Evolutionary conservation across 1,139 yeast genomes (phyloP), one percentile per base, ranked within the genome.

Genomic region (Pichia sp.): DNA sequence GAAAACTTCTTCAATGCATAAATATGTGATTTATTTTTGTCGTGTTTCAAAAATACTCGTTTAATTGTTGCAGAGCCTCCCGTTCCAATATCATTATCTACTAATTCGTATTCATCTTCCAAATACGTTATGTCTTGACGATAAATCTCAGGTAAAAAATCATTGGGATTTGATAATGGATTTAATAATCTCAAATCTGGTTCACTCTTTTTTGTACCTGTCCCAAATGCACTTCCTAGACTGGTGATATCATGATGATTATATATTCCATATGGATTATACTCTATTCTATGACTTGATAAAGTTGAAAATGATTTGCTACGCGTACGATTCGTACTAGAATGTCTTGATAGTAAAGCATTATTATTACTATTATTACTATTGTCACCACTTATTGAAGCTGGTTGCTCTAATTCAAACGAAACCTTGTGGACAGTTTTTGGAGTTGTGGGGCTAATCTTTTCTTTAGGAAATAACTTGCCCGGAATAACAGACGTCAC

Each of bases 51-150:
- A 10, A 28, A 16, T 1, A 55, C 35, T 26, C 50, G 53, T 32
- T 51, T 51, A 18, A 83, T 88, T 43, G 75, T 76, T 5, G 86
- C 74, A 4, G 84, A 76, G 2, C 89, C 89, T 31, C 93, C 93
- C 45, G 71, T 74, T 4, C 89, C 91, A 43, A 83, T 57, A 26
- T 71, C 72, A 20, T 68, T 69, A 14, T 42, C 48, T 3, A 59
- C 59, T 26, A 80, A 65, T 9, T 45, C 50, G 38, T 55, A 57
- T 27, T 50, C 43, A 9, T 50, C 48, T 13, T 53, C 57, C 3
- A 57, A 35, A 26, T 40, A 35, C 5, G 45, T 46, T 7, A 42
- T 9, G 2, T 23, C 25, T 33, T 50, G 46, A 23, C 49, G 38
- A 27, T 74, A 65, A 5, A 69, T 72, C 0, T 57, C 64, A 0